phyloP scores from a whole-genome alignment of 371 early-diverging fungal species.

The Mucor ambiguus region DNA sequence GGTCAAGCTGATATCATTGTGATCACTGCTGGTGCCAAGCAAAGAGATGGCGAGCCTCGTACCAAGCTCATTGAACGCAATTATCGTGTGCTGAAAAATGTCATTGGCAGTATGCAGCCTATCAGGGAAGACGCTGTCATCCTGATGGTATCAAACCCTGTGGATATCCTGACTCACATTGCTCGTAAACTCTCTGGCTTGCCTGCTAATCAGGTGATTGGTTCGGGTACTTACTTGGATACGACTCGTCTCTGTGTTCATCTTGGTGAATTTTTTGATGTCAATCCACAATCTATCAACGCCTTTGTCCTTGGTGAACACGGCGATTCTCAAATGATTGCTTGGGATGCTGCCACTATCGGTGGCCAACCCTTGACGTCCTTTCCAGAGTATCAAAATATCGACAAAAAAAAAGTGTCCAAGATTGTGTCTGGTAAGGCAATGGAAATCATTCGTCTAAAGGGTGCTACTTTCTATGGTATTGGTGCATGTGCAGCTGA shows the following conservation, averaged over 20 bases:
- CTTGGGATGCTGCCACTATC: conserved; percentile 77
- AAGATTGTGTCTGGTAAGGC: conserved; percentile 72
- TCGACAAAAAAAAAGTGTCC: conserved; percentile 59
- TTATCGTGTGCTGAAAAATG: conserved; percentile 70
- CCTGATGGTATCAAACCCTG: conserved; percentile 83
- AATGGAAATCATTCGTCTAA: conserved; percentile 82
- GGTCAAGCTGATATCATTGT: conserved; percentile 86
- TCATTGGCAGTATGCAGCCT: conserved; percentile 75
- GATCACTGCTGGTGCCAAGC: conserved; percentile 89
- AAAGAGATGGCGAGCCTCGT: conserved; percentile 77
- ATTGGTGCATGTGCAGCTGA: conserved; percentile 82
- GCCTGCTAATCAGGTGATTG: conserved; percentile 79
- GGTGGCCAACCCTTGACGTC: conserved; percentile 73
- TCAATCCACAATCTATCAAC: conserved; percentile 73
- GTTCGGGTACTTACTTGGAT: conserved; percentile 87
- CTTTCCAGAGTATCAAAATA: conserved; percentile 60
- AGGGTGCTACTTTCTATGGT: conserved; percentile 89
- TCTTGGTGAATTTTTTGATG: conserved; percentile 63
- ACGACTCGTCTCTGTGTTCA: conserved; percentile 73
- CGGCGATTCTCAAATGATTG: conserved; percentile 85
- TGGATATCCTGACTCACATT: conserved; percentile 82
- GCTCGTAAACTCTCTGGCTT: conserved; percentile 81
- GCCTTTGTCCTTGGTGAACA: conserved; percentile 88
- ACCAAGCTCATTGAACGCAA: conserved; percentile 80
- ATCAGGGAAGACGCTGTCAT: conserved; percentile 72